Conservation (phyloP, 495 filamentous ascomycete genomes). For the Sphaerosporella brunnea region DNA sequence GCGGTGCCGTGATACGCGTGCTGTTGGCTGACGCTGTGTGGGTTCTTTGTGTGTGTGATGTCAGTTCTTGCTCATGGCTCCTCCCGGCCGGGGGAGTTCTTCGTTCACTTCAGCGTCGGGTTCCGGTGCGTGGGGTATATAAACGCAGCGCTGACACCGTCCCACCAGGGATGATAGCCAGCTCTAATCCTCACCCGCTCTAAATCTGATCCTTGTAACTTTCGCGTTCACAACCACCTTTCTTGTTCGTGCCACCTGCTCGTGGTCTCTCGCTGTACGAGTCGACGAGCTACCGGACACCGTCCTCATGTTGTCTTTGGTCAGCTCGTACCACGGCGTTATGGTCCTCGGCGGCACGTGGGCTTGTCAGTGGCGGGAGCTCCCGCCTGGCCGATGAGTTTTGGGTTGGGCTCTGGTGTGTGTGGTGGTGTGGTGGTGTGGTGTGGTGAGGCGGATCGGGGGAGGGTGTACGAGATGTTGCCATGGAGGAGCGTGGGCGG, state of each 20-base stretch:
- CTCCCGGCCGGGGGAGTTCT: no score
- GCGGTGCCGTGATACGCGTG: conserved; percentile 71
- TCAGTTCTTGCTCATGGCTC: not conserved
- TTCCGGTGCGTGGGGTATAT: no score
- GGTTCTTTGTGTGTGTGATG: conserved; percentile 65
- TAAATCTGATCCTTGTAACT: conserved; percentile 80
- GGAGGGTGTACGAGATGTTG: no score
- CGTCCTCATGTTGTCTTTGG: conserved; percentile 77
- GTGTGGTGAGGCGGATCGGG: not conserved
- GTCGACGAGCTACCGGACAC: conserved; percentile 53
- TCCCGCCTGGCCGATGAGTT: conserved; percentile 75
- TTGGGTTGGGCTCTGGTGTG: conserved; percentile 40
- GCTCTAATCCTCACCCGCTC: conserved; percentile 65
- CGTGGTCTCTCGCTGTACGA: conserved; percentile 54
- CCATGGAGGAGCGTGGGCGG: no score
- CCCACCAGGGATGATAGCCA: conserved; percentile 39
- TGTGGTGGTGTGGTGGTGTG: not conserved
- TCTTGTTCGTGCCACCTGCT: conserved; percentile 75
- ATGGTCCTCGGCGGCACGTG: conserved; percentile 68
- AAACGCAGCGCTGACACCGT: no score
- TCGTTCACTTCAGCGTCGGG: no score
- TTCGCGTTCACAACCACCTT: conserved; percentile 81
- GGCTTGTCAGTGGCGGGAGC: conserved; percentile 75
- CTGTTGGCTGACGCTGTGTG: conserved; percentile 88
- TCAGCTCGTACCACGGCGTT: conserved; percentile 42